Conservation (phyloP, 805 yeast genomes). For the Ogataea glucozyma region DNA sequence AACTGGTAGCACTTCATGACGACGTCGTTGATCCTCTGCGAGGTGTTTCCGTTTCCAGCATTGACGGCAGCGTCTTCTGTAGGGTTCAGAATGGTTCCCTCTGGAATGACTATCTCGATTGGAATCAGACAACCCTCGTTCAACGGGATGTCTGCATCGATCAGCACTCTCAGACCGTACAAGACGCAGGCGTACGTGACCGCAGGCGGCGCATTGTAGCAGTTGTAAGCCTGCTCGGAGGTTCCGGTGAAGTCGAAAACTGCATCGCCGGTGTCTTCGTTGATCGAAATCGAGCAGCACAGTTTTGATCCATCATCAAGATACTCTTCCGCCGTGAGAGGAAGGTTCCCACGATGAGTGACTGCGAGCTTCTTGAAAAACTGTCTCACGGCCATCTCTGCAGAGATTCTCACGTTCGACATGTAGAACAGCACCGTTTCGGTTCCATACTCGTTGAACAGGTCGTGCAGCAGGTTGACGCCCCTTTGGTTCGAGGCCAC, state of each 20-base stretch:
- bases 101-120: conserved; percentile 32
- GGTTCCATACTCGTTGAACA: conserved; percentile 44
- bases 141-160: conserved; percentile 53
- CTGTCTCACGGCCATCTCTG: conserved; percentile 45
- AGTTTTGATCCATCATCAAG: conserved; percentile 59
- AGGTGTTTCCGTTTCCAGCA: conserved; percentile 67
- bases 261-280: conserved; percentile 42
- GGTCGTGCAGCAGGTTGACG: conserved; percentile 42
- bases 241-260: conserved; percentile 54
- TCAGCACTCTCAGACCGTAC: conserved; percentile 49
- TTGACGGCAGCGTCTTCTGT: conserved; percentile 45
- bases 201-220: conserved; percentile 56
- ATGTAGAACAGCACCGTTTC: conserved; percentile 47
- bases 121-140: conserved; percentile 52
- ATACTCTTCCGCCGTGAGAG: conserved; percentile 46
- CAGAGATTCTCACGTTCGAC: conserved; percentile 46
- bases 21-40: conserved; percentile 85
- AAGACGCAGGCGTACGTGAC: conserved; percentile 56
- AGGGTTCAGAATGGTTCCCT: conserved; percentile 38
- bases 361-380: conserved; percentile 39
- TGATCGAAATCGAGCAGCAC: conserved; percentile 42
- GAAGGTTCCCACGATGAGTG: conserved; percentile 37
- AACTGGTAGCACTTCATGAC: conserved; percentile 76
- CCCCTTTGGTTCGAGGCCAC: conserved; percentile 54
- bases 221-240: conserved; percentile 51